Evolutionary conservation across 1,284 basidiomycete species (phyloP), one percentile per base, ranked within the genome.

Genomic region (Erythrobasidium hasegawianum): DNA sequence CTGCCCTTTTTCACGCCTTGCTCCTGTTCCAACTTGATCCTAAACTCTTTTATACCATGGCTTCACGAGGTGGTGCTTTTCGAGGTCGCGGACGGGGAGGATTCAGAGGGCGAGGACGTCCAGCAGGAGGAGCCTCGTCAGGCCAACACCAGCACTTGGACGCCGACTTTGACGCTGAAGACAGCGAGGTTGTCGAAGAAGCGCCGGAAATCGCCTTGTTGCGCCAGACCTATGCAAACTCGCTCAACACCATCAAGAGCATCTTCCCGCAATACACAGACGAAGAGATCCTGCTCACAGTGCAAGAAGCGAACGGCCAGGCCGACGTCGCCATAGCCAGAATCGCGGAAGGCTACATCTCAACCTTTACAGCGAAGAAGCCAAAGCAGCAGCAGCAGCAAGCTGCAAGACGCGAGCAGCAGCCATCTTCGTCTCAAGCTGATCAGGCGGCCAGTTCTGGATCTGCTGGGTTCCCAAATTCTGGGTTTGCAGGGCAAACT

Each of bases 171-270:
- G 43, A 47, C n/a, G n/a, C 22, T 24, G n/a, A n/a, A n/a, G 43
- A 47, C 43, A 5, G 22, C 8, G 16, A 18, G 14, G 43, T 7
- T 14, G n/a, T 24, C 43, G 43, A 47, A 47, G 43, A 47, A 24
- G 43, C 43, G 43, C 43, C 43, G 7, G 43, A 47, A 24, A 47
- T 24, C n/a, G 43, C 43, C 43, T 24, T 18, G 43, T 24, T 47
- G n/a, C 16, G 43, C n/a, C n/a, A n/a, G 8, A n/a, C n/a, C 8
- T 47, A 47, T 14, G 14, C n/a, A 14, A 47, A 24, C 14, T n/a
- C 43, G 43, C 43, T 47, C 43, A 24, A 47, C n/a, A 47, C 43
- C n/a, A n/a, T 47, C 43, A 47, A 47, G 14, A n/a, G n/a, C n/a
- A n/a, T 47, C 43, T 47, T 47, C 43, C 43, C 43, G 43, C 22